A percentile compares a stretch with the other conserved stretches of the same genome.
phyloP scores from a whole-genome alignment of 257 asterid genomes.

The Gynochthodes officinalis region DNA sequence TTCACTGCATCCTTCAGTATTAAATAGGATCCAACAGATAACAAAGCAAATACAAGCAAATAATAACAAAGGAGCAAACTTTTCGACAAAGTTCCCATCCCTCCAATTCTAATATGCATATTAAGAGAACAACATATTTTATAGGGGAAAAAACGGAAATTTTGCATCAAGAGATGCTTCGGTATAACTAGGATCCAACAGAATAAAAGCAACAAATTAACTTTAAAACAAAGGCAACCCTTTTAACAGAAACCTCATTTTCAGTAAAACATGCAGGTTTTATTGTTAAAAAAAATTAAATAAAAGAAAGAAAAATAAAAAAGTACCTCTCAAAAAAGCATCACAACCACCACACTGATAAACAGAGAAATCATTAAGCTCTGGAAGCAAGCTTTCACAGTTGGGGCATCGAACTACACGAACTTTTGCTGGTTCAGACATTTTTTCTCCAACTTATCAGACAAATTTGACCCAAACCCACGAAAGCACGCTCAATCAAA shows the following conservation, averaged over 20 bases:
- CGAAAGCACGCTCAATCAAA: background rate
- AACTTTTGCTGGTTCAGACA: conserved; percentile 71
- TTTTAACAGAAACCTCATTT: background rate
- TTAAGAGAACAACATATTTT: background rate
- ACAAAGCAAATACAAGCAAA: background rate
- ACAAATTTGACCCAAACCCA: conserved; percentile 26
- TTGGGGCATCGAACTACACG: conserved; percentile 86
- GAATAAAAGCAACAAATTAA: background rate
- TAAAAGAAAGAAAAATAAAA: conserved; percentile 9
- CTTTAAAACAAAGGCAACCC: background rate
- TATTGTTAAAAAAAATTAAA: background rate
- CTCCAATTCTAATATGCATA: background rate
- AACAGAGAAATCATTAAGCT: conserved; percentile 65
- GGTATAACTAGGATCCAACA: background rate
- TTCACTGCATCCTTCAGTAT: background rate
- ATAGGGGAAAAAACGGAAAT: no score
- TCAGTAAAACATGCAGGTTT: background rate
- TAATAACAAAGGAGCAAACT: background rate
- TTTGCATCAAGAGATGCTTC: background rate
- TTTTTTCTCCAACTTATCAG: conserved; percentile 23
- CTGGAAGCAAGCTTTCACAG: conserved; percentile 73
- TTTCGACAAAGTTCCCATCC: background rate
- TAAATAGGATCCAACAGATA: background rate
- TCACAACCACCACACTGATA: conserved; percentile 88
- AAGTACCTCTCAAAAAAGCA: conserved; percentile 66